phyloP scores from a whole-genome alignment of 306 rosid genomes.

The Citrullus amarus region DNA sequence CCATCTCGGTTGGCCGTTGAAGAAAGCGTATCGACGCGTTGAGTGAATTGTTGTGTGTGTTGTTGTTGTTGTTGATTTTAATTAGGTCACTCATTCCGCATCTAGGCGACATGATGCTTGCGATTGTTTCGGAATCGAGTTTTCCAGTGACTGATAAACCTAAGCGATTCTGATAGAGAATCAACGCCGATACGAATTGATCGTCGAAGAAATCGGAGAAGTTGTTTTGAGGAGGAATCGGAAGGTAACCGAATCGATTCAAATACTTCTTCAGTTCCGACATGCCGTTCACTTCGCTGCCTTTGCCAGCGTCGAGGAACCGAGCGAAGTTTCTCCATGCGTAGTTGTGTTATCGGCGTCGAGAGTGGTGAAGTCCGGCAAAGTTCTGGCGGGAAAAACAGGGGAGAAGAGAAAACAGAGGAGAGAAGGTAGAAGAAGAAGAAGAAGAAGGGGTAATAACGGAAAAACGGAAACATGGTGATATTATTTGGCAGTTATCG shows the following conservation, averaged over 20 bases:
- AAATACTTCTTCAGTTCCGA: slow-evolving; percentile 65
- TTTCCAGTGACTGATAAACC: slow-evolving; percentile 54
- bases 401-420: slow-evolving; percentile 34
- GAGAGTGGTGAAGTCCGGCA: slow-evolving; percentile 23
- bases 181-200: slow-evolving; percentile 47
- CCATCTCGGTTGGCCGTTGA: slow-evolving; percentile 80
- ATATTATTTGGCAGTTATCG: slow-evolving; percentile 20
- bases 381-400: slow-evolving; percentile 52
- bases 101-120: slow-evolving; percentile 59
- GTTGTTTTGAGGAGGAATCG: slow-evolving; percentile 18
- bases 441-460: slow-evolving; percentile 8
- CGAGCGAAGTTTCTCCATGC: slow-evolving; percentile 58
- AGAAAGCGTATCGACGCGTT: slow-evolving; percentile 52
- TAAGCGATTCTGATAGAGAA: slow-evolving; percentile 53
- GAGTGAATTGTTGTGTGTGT: slow-evolving; percentile 8
- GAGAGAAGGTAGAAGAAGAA: slow-evolving; percentile 9
- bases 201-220: slow-evolving; percentile 58
- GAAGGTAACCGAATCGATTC: slow-evolving; percentile 75
- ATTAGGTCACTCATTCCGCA: slow-evolving; percentile 66
- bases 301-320: slow-evolving; percentile 60
- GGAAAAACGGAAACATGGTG: slow-evolving; percentile 35
- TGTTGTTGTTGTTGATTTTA: not conserved
- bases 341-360: slow-evolving; percentile 21
- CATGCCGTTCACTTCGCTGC: slow-evolving; percentile 59
- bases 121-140: slow-evolving; percentile 56